Conservation (phyloP, 345 rosid species). For the Adansonia digitata region DNA sequence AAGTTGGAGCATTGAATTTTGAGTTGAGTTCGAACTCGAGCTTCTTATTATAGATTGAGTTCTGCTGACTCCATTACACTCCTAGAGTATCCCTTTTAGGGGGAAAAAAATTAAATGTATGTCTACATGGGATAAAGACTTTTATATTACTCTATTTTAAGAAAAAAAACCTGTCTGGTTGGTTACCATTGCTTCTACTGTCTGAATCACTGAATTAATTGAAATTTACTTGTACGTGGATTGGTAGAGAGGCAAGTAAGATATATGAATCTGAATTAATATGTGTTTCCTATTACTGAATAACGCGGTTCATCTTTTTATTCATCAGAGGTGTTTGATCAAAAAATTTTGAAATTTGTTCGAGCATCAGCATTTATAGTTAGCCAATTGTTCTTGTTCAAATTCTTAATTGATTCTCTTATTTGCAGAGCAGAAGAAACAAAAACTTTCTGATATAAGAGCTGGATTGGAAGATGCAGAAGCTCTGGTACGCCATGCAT, state of each 20-base stretch:
- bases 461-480: slow-evolving; percentile 72
- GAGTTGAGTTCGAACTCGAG: too few relatives aligned
- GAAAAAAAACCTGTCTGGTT: background rate
- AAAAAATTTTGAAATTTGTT: background rate
- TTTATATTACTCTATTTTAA: background rate
- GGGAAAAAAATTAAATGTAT: background rate
- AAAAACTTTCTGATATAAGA: slow-evolving; percentile 65
- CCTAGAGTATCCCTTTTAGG: background rate
- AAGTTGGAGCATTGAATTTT: too few relatives aligned
- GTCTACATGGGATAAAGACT: background rate
- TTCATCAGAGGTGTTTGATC: background rate
- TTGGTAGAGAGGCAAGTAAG: background rate
- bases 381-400: background rate
- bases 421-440: slow-evolving; percentile 75
- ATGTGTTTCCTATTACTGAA: background rate
- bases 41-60: too few relatives aligned
- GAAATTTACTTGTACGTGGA: background rate
- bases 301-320: background rate
- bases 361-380: background rate
- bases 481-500: slow-evolving; percentile 42
- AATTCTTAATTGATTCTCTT: background rate
- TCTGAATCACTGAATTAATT: background rate
- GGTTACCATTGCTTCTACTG: background rate
- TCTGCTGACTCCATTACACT: too few relatives aligned
- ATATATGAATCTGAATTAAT: background rate